phyloP scores from a whole-genome alignment of 2,329 filamentous ascomycete species.

The Venturia nashicola region DNA sequence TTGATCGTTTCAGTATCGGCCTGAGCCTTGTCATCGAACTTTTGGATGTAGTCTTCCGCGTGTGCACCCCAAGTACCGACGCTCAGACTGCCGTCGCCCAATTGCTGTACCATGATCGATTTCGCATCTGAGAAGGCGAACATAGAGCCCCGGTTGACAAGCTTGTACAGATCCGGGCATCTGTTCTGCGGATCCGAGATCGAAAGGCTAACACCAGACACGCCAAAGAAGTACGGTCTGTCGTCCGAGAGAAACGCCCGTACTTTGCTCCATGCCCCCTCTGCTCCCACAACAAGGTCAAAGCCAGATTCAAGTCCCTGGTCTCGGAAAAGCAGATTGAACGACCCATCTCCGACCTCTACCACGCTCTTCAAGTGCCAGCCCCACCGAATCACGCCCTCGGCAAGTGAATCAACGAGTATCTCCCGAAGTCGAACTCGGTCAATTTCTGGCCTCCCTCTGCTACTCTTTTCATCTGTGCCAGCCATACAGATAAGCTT shows the following conservation, averaged over 20 bases:
- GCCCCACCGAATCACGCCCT: constrained; percentile 23
- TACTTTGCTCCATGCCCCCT: constrained; percentile 34
- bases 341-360: not conserved
- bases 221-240: constrained; percentile 33
- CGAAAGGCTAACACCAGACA: not conserved
- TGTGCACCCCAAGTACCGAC: not conserved
- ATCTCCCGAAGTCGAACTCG: constrained; percentile 23
- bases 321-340: not conserved
- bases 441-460: constrained; percentile 28
- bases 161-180: constrained; percentile 3
- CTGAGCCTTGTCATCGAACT: not conserved
- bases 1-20: not conserved
- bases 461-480: constrained; percentile 2
- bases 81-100: constrained; percentile 6
- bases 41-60: constrained; percentile 6
- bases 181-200: not conserved
- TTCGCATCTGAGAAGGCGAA: constrained; percentile 5
- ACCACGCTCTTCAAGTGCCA: constrained; percentile 12
- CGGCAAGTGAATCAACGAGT: constrained; percentile 24
- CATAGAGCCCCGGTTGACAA: constrained; percentile 7
- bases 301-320: constrained; percentile 19
- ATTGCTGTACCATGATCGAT: constrained; percentile 8
- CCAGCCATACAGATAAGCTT: constrained; percentile 4
- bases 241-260: constrained; percentile 16
- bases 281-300: constrained; percentile 35